Percentiles rank a stretch among this genome's conserved stretches.
Conservation (phyloP, 1,284 basidiomycete species). For the Anthracocystis walkeri region DNA sequence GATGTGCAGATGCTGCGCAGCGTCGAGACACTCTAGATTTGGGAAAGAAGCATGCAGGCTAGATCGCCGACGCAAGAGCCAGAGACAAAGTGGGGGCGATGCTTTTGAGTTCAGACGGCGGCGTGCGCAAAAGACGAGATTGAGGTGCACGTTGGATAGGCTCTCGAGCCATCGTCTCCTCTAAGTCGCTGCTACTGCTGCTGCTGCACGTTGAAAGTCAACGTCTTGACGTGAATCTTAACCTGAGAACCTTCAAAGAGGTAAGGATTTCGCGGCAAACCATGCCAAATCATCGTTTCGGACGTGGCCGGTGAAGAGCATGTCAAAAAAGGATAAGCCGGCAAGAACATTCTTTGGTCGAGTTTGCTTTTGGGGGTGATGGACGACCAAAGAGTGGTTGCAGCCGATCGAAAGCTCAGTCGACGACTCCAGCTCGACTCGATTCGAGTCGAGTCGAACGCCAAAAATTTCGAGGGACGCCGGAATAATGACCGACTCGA, state of each 20-base stretch:
- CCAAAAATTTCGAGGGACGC: not conserved
- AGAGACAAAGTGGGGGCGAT: slow-evolving; percentile 6
- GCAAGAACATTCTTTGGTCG: slow-evolving; percentile 15
- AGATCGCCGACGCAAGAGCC: slow-evolving; percentile 10
- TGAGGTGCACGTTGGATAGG: slow-evolving; percentile 26
- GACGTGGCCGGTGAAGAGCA: slow-evolving; percentile 13
- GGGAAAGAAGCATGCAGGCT: slow-evolving; percentile 12
- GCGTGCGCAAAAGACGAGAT: slow-evolving; percentile 4
- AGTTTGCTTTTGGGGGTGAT: not conserved
- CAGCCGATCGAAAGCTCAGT: slow-evolving; percentile 23
- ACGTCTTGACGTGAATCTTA: slow-evolving; percentile 10
- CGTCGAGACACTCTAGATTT: slow-evolving; percentile 2
- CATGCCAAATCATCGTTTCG: slow-evolving; percentile 8
- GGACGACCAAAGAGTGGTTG: slow-evolving; percentile 11
- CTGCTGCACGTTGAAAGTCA: slow-evolving; percentile 14
- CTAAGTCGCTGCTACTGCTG: not conserved
- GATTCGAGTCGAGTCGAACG: not conserved
- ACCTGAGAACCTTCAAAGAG: slow-evolving; percentile 3
- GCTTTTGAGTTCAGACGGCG: not conserved
- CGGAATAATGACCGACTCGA: slow-evolving; percentile 16
- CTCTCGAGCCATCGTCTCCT: slow-evolving; percentile 37
- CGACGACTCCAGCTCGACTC: not conserved
- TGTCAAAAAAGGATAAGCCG: slow-evolving; percentile 3
- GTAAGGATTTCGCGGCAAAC: not conserved
- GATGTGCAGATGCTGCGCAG: slow-evolving; percentile 10